Evolutionary conservation across 805 yeast genomes (phyloP), one percentile per base, ranked within the genome.

Genomic region (Lachancea dasiensis): DNA sequence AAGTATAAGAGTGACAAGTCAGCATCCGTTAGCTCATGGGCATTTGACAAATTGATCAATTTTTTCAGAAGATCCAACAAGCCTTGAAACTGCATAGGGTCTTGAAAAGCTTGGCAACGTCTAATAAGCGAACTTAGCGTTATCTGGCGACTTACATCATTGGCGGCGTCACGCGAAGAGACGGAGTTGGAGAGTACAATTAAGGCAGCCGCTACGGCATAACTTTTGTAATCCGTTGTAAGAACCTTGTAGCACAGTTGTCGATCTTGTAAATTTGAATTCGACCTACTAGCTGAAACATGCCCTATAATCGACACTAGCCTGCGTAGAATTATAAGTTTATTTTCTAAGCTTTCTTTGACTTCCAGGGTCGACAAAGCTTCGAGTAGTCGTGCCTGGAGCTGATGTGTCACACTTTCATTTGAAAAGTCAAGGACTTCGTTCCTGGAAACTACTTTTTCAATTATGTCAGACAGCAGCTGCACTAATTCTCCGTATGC

Each of bases 51-150:
- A 26, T 48, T 56, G 8, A 61, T 13, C 10, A 53, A 34, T 41
- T 61, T 61, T 28, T 44, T 54, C 4, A 51, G 22, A 11, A 58
- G 37, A 39, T 56, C 60, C 6, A 61, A 34, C 26, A 49, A 50
- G 1, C 64, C 63, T 42, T 59, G 63, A 27, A 41, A 56, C 36
- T 57, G 56, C 40, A 58, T 41, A 4, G 64, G 63, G 33, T 61
- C 65, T 17, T 39, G 47, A 9, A 60, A 39, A 6, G 27, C 34
- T 5, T 31, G 22, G 4, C 47, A 39, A 5, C 33, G 33, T 1
- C 36, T n/a, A 3, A 55, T 44, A 3, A 60, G 13, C 7, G 45
- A 24, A 6, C 43, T 42, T 6, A 50, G 22, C 2, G 47, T 17
- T 9, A 57, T 26, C 5, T 34, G 13, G 4, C 48, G 30, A 16